Percentiles rank a stretch among this genome's conserved stretches.
These are phyloP conservation scores for Nakazawaea ambrosiae DNA, from an alignment of 805 yeast species.

Conservation along the genomic window DNA sequence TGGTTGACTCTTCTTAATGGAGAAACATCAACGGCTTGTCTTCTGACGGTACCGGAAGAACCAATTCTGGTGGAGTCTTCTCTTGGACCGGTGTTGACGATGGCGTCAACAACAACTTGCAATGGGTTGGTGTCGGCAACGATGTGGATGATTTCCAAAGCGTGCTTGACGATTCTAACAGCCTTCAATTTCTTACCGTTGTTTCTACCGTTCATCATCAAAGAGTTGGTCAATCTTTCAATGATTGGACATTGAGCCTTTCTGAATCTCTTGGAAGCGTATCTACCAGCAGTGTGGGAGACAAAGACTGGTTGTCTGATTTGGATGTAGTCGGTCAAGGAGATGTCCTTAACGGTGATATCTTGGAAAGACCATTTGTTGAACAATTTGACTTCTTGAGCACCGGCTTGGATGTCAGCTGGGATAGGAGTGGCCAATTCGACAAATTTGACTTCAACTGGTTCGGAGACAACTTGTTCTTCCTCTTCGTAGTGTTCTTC, in stretches of 20 bases:
- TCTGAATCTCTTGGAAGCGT: conserved; percentile 99
- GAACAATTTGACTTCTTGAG: conserved; percentile 94
- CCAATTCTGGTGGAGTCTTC: conserved; percentile 99
- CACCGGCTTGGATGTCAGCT: conserved; percentile 93
- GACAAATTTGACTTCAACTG: conserved; percentile 68
- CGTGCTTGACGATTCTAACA: conserved; percentile 98
- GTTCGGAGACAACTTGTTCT: conserved; percentile 77
- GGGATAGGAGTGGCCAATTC: conserved; percentile 95
- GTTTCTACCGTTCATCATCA: conserved; percentile 99
- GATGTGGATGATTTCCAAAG: conserved; percentile 94
- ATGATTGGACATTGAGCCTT: conserved; percentile 99
- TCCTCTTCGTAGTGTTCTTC: conserved; percentile 40
- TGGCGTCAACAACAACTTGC: conserved; percentile 98
- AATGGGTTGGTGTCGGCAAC: conserved; percentile 99
- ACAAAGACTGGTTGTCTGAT: conserved; percentile 96
- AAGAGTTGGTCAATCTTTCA: conserved; percentile 99
- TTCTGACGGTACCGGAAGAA: conserved; percentile 99
- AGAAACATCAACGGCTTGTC: conserved; percentile 99
- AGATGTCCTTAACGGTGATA: conserved; percentile 95
- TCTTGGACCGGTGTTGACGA: conserved; percentile 99
- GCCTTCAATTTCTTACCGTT: conserved; percentile 99
- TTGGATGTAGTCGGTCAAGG: conserved; percentile 97
- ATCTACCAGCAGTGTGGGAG: conserved; percentile 99
- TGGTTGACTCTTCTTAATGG: conserved; percentile 99
- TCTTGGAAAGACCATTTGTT: conserved; percentile 99